Percentiles rank a stretch among this genome's conserved stretches.
phyloP scores from a whole-genome alignment of 2,329 filamentous ascomycete species.

The Arthrobotrys entomopaga region DNA sequence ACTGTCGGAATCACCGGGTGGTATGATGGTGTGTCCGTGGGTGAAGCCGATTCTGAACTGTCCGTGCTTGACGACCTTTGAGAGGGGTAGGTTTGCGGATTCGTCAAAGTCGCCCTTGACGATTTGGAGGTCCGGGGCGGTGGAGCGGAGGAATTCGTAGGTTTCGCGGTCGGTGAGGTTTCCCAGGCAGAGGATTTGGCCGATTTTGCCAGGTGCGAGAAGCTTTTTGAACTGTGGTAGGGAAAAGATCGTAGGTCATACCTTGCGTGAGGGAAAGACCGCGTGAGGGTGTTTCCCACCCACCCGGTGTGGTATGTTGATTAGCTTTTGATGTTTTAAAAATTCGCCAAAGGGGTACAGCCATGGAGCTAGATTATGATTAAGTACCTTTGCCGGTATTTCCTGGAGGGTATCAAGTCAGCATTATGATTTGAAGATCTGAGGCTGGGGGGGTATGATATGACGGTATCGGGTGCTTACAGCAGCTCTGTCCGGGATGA shows the following conservation, averaged over 20 bases:
- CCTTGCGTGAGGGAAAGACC: constrained; percentile 26
- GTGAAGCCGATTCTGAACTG: constrained; percentile 75
- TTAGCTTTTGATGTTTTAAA: constrained; percentile 18
- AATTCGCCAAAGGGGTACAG: neutral
- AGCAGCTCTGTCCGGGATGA: constrained; percentile 90
- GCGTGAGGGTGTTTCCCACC: constrained; percentile 53
- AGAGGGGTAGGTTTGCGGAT: constrained; percentile 72
- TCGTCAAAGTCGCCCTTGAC: constrained; percentile 78
- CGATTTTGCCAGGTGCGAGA: constrained; percentile 70
- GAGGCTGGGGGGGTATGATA: constrained; percentile 28
- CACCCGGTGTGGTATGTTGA: constrained; percentile 27
- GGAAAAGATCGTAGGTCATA: too few species aligned
- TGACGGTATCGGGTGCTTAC: constrained; percentile 64
- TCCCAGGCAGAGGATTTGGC: constrained; percentile 69
- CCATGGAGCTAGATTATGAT: neutral
- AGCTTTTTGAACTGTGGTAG: constrained; percentile 69
- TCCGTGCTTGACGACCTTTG: constrained; percentile 76
- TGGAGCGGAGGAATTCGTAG: constrained; percentile 68
- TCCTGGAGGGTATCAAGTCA: constrained; percentile 65
- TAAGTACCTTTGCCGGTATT: constrained; percentile 82
- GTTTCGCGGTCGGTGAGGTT: constrained; percentile 70
- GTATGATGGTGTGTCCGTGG: constrained; percentile 76
- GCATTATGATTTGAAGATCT: constrained; percentile 2
- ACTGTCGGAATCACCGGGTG: constrained; percentile 74
- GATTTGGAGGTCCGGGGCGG: constrained; percentile 73